Conservation (phyloP, 2,329 filamentous ascomycete genomes). For the Fusarium anthophilum region DNA sequence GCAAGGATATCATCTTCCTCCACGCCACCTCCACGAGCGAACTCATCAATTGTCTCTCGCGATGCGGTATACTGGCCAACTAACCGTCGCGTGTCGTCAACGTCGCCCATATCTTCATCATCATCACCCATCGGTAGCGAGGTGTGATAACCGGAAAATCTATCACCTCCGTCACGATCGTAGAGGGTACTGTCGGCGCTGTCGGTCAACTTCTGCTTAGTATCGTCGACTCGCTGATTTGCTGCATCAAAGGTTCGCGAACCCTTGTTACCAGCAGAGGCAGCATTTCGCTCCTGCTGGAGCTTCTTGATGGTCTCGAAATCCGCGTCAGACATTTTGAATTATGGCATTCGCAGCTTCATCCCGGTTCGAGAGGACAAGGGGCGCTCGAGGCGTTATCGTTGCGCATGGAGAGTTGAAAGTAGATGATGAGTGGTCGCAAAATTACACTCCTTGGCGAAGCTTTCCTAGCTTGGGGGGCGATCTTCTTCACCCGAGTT, state of each 20-base stretch:
- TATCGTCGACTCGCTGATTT: conserved; percentile 85
- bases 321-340: conserved; percentile 78
- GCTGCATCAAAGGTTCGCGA: conserved; percentile 81
- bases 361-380: conserved; percentile 55
- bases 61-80: conserved; percentile 97
- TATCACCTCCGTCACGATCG: conserved; percentile 79
- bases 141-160: conserved; percentile 89
- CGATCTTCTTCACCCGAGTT: conserved; percentile 44
- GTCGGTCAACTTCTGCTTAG: conserved; percentile 91
- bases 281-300: conserved; percentile 91
- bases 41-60: conserved; percentile 91
- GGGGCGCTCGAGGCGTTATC: conserved; percentile 46
- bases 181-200: conserved; percentile 90
- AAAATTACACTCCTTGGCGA: conserved; percentile 43
- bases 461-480: conserved; percentile 42
- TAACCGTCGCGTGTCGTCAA: conserved; percentile 77
- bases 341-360: conserved; percentile 49
- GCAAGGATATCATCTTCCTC: conserved; percentile 93
- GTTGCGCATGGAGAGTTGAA: conserved; percentile 50
- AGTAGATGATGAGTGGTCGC: conserved; percentile 42
- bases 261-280: conserved; percentile 80
- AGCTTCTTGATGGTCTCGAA: conserved; percentile 88
- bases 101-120: conserved; percentile 81
- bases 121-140: conserved; percentile 83
- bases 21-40: conserved; percentile 82